Evolutionary conservation across 2,329 filamentous ascomycete species (phyloP).

Genomic region (Ascochyta rabiei): DNA sequence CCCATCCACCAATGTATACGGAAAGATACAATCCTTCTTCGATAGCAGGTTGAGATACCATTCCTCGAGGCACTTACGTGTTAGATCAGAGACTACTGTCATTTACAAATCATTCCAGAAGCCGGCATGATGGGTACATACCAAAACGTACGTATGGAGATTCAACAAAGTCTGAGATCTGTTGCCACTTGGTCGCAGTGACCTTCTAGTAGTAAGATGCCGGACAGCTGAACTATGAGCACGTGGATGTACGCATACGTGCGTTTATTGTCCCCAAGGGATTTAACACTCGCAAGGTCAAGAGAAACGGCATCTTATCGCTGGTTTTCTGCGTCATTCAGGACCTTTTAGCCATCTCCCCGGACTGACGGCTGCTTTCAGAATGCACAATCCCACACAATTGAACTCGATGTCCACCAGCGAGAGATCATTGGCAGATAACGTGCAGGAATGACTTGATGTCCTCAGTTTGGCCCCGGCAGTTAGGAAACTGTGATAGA

Average conservation of each 20-base stretch:
- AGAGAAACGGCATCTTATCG: too few relatives aligned
- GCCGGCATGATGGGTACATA: neutral
- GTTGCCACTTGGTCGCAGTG: too few relatives aligned
- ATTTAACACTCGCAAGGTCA: too few relatives aligned
- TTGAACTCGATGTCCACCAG: neutral
- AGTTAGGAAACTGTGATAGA: neutral
- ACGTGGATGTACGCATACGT: too few relatives aligned
- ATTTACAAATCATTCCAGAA: neutral
- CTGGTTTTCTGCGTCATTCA: neutral
- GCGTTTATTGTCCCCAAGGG: too few relatives aligned
- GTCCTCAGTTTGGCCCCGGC: neutral
- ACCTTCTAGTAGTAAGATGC: too few relatives aligned
- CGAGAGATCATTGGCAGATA: neutral
- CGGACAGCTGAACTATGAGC: too few relatives aligned
- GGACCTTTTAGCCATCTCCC: neutral
- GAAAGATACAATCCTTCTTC: neutral
- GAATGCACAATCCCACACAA: conserved; percentile 1
- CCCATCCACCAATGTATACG: neutral
- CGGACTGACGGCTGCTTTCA: neutral
- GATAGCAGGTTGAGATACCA: neutral
- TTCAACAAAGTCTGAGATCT: too few relatives aligned
- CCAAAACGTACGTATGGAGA: too few relatives aligned
- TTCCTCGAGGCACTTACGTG: neutral
- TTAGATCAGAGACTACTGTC: conserved; percentile 2
- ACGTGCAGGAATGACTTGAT: conserved; percentile 6